phyloP scores from a whole-genome alignment of 768 basidiomycete species.

The Boletus tylopilopsis region DNA sequence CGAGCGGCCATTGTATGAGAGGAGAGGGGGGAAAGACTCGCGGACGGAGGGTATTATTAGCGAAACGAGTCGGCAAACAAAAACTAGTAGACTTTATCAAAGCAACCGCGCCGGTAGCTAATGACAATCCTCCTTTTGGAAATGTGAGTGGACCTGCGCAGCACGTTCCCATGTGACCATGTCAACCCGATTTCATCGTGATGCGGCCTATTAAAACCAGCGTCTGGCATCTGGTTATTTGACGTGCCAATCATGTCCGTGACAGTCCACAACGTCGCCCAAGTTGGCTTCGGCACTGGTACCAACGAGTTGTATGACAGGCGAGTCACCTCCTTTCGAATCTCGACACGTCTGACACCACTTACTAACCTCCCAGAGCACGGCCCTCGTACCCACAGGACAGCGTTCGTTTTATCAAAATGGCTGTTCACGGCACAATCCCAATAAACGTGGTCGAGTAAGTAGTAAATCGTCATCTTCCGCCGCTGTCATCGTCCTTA shows the following conservation, averaged over 20 bases:
- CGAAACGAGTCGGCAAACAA: too few relatives aligned
- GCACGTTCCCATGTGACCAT: too few relatives aligned
- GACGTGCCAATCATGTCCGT: constrained; percentile 23
- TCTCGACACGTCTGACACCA: too few relatives aligned
- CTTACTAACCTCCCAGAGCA: constrained; percentile 50
- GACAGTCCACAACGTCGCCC: constrained; percentile 62
- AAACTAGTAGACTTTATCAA: constrained; percentile 8
- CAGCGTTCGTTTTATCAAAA: constrained; percentile 59
- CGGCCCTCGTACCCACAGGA: constrained; percentile 78
- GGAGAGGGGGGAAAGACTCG: too few relatives aligned
- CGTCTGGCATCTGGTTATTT: too few relatives aligned
- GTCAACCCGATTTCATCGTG: too few relatives aligned
- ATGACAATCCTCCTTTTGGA: too few relatives aligned
- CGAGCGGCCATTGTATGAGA: constrained; percentile 13
- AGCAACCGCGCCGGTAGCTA: too few relatives aligned
- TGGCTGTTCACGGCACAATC: constrained; percentile 34
- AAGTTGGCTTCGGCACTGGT: constrained; percentile 69
- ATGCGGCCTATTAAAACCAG: too few relatives aligned
- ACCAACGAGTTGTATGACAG: constrained; percentile 80
- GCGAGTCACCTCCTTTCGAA: background rate
- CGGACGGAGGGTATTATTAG: constrained; percentile 3
- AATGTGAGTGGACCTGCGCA: too few relatives aligned
- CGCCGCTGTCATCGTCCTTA: background rate
- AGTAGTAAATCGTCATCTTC: constrained; percentile 16
- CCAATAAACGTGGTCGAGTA: constrained; percentile 71